phyloP scores from a whole-genome alignment of 345 rosid species.

The Excoecaria agallocha region DNA sequence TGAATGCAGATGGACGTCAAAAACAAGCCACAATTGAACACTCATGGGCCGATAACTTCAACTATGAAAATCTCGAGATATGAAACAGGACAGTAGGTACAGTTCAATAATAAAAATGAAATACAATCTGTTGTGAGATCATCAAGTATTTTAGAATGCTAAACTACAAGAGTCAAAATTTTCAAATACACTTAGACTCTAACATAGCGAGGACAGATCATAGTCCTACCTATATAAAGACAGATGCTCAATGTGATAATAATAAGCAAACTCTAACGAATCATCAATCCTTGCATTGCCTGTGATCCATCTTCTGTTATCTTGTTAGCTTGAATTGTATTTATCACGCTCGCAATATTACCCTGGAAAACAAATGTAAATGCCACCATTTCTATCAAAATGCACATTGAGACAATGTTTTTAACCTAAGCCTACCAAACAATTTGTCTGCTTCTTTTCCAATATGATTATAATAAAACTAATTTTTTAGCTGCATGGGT shows the following conservation, averaged over 20 bases:
- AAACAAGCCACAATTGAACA: background rate
- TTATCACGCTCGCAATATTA: slow-evolving; percentile 63
- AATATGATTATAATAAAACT: no score
- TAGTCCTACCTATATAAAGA: background rate
- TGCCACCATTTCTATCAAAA: background rate
- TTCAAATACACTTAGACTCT: slow-evolving; percentile 1
- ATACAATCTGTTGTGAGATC: slow-evolving; percentile 6
- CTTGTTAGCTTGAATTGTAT: slow-evolving; percentile 86
- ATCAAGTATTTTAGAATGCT: background rate
- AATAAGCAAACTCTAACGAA: slow-evolving; percentile 36
- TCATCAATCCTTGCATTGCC: slow-evolving; percentile 56
- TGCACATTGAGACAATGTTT: background rate
- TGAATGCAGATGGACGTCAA: background rate
- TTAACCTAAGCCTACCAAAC: background rate
- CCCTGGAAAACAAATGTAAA: slow-evolving; percentile 42
- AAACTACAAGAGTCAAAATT: slow-evolving; percentile 60
- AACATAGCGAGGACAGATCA: background rate
- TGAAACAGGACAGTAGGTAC: background rate
- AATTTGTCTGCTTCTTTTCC: no score
- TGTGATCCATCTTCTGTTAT: slow-evolving; percentile 72
- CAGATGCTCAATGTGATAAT: background rate
- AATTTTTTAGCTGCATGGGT: no score
- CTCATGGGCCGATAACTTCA: background rate
- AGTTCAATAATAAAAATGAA: background rate
- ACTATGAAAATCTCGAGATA: background rate